Conservation (phyloP, 225 moss, liverwort and hornwort species). For the Physcomitrellopsis africana region DNA sequence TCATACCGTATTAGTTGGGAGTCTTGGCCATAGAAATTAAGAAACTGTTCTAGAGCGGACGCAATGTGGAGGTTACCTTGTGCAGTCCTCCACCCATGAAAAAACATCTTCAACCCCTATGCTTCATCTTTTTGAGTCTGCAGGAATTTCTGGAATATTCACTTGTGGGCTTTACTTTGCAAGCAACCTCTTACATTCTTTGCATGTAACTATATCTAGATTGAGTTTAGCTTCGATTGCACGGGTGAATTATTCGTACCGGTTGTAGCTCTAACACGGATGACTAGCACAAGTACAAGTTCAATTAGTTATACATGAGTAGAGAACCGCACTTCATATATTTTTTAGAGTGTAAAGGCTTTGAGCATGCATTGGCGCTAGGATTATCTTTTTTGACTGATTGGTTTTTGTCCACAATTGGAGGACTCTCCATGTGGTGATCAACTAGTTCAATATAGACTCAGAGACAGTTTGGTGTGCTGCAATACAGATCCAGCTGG, state of each 20-base stretch:
- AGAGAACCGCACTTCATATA: neutral
- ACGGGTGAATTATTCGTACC: neutral
- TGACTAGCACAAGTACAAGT: neutral
- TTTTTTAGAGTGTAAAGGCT: neutral
- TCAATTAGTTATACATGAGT: neutral
- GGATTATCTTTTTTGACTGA: no score
- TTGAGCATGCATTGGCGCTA: no score
- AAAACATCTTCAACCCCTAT: neutral
- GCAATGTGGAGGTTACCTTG: neutral
- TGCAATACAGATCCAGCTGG: slow-evolving; percentile 86
- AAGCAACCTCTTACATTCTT: neutral
- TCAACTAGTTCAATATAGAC: slow-evolving; percentile 28
- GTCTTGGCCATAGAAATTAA: neutral
- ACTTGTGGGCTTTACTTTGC: neutral
- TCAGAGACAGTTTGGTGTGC: slow-evolving; percentile 44
- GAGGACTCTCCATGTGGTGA: slow-evolving; percentile 1
- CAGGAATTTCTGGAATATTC: neutral
- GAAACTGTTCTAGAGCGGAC: neutral
- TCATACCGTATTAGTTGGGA: neutral
- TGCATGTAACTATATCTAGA: neutral
- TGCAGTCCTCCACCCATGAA: neutral
- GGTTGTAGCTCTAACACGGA: neutral
- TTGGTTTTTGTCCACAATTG: neutral
- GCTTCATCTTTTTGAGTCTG: neutral
- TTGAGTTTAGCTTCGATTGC: neutral